Evolutionary conservation across 345 rosid genomes (phyloP), one percentile per base, ranked within the genome.

Genomic region (Rhizophora mangle): DNA sequence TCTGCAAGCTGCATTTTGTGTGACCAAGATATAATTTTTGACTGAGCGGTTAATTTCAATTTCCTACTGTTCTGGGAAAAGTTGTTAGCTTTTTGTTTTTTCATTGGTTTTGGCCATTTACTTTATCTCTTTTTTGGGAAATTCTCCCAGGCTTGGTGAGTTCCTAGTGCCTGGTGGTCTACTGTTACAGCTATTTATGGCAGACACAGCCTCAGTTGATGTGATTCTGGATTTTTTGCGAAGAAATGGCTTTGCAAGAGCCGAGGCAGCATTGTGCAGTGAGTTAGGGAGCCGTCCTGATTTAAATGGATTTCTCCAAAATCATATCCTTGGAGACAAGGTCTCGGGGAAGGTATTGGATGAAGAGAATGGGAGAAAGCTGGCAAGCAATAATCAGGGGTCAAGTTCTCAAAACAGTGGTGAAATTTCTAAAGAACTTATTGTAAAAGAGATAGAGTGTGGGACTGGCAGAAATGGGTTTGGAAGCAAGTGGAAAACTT

Each of bases 211-310:
- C 77, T 86, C 95, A 5, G 83, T 88, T 62, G 96, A 92, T 73
- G 87, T 79, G 76, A 90, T 96, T 77, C 71, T 96, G 69, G 95
- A 90, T 60, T 96, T 90, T 81, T 80, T 96, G 69, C 81, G 81
- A 85, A 88, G 75, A 56, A 92, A 92, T 75, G 87, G 73, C 65
- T 90, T 96, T 82, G 81, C 93, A 2, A 82, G 91, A 75, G 99
- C 99, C 57, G 99, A 96, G 86, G 93, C 92, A 63, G 98, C 99
- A 70, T 78, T 96, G 76, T 94, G 91, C 60, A 76, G 90, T 72
- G 99, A 96, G 92, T 88, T 96, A 2, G 68, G 61, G 51, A 81
- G 72, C 78, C 85, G 60, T 31, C 85, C 94, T 74, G 98, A 95
- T 82, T 78, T 90, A 61, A 92, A 87, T 81, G 91, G 87, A 13